Conservation (phyloP, 768 basidiomycete species). For the Macrolepiota albuminosa region DNA sequence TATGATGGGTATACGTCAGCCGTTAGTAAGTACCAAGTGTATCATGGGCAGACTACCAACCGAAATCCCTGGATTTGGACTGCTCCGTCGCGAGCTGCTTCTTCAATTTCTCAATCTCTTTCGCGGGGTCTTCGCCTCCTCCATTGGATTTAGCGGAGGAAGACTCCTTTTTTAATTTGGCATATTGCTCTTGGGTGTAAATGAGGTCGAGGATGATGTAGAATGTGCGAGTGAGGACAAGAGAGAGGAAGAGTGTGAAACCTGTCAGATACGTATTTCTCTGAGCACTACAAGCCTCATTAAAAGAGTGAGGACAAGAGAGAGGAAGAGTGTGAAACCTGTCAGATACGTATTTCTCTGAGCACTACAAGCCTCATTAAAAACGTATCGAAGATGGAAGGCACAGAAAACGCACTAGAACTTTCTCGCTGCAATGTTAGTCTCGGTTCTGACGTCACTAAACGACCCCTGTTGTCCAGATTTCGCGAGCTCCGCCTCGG, state of each 20-base stretch:
- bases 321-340: constrained; percentile 92
- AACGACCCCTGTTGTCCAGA: constrained; percentile 37
- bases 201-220: constrained; percentile 90
- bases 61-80: constrained; percentile 60
- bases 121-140: constrained; percentile 35
- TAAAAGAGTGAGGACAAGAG: constrained; percentile 74
- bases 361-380: constrained; percentile 41
- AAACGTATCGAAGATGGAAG: not conserved
- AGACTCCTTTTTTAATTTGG: constrained; percentile 66
- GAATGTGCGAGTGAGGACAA: constrained; percentile 91
- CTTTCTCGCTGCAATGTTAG: constrained; percentile 86
- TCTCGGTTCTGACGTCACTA: constrained; percentile 72
- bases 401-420: constrained; percentile 68
- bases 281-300: constrained; percentile 55
- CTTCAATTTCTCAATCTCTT: constrained; percentile 66
- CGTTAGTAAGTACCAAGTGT: not conserved
- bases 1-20: constrained; percentile 20
- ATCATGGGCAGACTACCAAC: constrained; percentile 25
- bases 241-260: constrained; percentile 92
- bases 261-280: constrained; percentile 92
- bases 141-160: constrained; percentile 8
- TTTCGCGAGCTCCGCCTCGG: constrained; percentile 69
- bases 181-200: constrained; percentile 83
- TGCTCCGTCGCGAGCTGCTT: constrained; percentile 55
- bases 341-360: constrained; percentile 93